These are phyloP conservation scores for Aristolochia fimbriata DNA, from an alignment of 164 flowering plant species.

Conservation along the genomic window DNA sequence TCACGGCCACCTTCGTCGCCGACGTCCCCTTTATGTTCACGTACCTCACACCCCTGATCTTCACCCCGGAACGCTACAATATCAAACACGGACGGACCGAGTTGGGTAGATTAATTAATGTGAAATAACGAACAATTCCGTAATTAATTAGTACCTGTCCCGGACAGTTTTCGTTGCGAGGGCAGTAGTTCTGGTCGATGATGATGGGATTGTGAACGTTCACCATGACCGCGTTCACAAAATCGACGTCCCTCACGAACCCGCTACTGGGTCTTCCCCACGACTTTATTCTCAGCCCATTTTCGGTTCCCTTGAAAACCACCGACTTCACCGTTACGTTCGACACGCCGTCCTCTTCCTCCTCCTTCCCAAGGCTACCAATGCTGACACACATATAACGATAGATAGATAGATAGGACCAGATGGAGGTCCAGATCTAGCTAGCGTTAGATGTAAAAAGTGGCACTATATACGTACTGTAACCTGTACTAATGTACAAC, in stretches of 20 bases:
- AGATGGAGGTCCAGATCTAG: no score
- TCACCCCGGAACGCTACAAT: constrained; percentile 35
- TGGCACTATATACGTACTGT: no score
- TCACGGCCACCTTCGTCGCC: constrained; percentile 38
- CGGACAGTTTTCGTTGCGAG: constrained; percentile 36
- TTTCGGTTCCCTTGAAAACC: constrained; percentile 37
- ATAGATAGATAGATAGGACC: no score
- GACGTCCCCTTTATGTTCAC: constrained; percentile 40
- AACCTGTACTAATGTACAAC: no score
- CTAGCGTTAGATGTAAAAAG: no score
- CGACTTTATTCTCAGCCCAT: constrained; percentile 67
- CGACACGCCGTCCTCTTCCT: constrained; percentile 49
- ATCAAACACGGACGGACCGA: no score
- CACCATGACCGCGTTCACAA: constrained; percentile 33
- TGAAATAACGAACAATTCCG: no score
- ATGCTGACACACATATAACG: constrained; percentile 45
- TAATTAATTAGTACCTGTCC: constrained; percentile 46
- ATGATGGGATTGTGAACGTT: constrained; percentile 54
- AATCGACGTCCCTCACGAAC: constrained; percentile 39
- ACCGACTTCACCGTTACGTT: constrained; percentile 53
- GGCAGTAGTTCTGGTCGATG: constrained; percentile 74
- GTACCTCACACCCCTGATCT: constrained; percentile 32
- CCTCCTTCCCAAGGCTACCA: constrained; percentile 55
- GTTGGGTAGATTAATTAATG: no score
- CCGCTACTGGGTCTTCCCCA: constrained; percentile 67